Evolutionary conservation across 2,329 filamentous ascomycete species (phyloP).

Genomic region (Sporothrix luriei): DNA sequence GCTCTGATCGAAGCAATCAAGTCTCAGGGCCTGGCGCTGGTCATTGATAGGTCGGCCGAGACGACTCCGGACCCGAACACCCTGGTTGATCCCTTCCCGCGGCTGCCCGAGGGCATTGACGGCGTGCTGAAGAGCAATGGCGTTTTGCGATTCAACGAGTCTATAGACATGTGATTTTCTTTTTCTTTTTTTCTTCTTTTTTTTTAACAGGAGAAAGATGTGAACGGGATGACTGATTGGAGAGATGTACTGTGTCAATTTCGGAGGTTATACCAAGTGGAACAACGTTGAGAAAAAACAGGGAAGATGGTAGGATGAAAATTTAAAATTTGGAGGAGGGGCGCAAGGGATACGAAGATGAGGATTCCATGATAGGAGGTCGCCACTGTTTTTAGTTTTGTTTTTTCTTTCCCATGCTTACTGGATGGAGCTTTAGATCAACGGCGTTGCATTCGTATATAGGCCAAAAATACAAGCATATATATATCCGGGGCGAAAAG

Average conservation of each 20-base stretch:
- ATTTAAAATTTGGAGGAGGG: too few species aligned
- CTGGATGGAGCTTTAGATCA: background rate
- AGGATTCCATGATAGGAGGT: conserved; percentile 8
- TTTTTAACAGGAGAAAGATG: background rate
- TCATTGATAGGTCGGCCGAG: conserved; percentile 79
- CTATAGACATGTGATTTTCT: conserved; percentile 67
- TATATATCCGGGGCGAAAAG: too few species aligned
- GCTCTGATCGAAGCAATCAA: conserved; percentile 92
- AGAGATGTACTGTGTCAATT: background rate
- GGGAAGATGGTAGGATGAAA: background rate
- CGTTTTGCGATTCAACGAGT: conserved; percentile 89
- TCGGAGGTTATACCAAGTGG: conserved; percentile 4
- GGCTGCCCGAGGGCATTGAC: conserved; percentile 79
- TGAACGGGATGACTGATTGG: background rate
- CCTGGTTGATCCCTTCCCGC: conserved; percentile 56
- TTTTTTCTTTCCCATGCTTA: background rate
- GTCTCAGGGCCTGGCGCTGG: conserved; percentile 86
- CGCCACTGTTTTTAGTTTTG: background rate
- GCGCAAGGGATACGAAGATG: background rate
- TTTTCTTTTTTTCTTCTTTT: conserved; percentile 13
- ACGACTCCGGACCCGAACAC: conserved; percentile 45
- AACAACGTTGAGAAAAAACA: conserved; percentile 6
- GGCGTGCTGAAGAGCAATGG: conserved; percentile 84
- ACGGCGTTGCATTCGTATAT: conserved; percentile 7
- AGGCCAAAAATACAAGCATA: conserved; percentile 2